A percentile compares a stretch with the other conserved stretches of the same genome.
These are phyloP conservation scores for Aurifilum marmelostoma DNA, from an alignment of 2,329 filamentous ascomycete genomes.

Conservation along the genomic window DNA sequence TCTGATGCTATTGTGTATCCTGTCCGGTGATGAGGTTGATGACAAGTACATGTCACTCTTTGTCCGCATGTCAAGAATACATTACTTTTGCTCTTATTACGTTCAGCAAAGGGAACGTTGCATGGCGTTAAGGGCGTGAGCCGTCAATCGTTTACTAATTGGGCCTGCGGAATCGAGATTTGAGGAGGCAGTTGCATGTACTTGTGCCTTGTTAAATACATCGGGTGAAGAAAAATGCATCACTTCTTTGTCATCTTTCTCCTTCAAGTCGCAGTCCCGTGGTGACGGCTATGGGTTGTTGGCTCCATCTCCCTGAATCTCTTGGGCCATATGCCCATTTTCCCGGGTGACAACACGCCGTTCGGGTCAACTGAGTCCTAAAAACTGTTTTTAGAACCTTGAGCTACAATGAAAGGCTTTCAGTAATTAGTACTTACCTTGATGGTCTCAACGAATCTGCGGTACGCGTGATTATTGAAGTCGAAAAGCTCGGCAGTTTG, in stretches of 20 bases:
- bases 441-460: conserved; percentile 43
- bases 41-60: too few species aligned
- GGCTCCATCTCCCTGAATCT: conserved; percentile 16
- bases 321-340: conserved; percentile 42
- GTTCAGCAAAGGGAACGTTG: too few species aligned
- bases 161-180: background rate
- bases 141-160: background rate
- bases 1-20: background rate
- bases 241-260: background rate
- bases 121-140: too few species aligned
- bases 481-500: conserved; percentile 43
- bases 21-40: background rate
- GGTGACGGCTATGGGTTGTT: background rate
- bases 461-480: conserved; percentile 44
- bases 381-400: background rate
- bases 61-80: too few species aligned
- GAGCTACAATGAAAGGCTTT: background rate
- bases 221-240: background rate
- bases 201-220: background rate
- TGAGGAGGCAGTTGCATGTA: background rate
- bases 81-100: too few species aligned
- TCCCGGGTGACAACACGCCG: conserved; percentile 43
- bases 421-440: conserved; percentile 38
- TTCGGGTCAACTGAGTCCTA: conserved; percentile 44
- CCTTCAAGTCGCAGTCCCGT: background rate